Conservation (phyloP, 2,329 filamentous ascomycete species). For the Aphanoascus verrucosus region DNA sequence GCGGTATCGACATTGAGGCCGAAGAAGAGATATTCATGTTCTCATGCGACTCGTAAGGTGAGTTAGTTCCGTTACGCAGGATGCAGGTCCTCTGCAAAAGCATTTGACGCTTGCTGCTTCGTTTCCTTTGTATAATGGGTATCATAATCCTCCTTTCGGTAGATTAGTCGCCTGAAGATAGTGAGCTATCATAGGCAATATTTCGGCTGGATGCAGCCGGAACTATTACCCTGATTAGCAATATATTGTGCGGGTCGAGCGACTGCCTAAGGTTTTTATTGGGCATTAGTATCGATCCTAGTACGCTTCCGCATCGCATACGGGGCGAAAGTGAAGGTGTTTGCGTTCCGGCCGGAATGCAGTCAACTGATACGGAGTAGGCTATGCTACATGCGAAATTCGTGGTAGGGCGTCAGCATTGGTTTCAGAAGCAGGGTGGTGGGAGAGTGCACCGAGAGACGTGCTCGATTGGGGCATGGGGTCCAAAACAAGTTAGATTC, state of each 20-base stretch:
- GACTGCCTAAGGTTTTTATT: neutral
- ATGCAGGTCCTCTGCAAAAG: neutral
- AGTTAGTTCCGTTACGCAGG: neutral
- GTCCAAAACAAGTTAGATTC: neutral
- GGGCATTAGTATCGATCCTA: no score
- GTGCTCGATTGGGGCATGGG: neutral
- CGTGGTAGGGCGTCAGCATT: no score
- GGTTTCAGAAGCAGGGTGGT: neutral
- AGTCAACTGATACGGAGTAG: no score
- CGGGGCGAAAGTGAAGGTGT: no score
- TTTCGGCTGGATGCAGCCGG: slow-evolving; percentile 1
- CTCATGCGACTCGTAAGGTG: neutral
- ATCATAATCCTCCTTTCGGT: neutral
- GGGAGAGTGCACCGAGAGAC: neutral
- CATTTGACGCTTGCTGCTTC: neutral
- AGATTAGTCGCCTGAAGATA: neutral
- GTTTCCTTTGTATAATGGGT: neutral
- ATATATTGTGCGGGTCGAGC: neutral
- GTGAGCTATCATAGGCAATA: neutral
- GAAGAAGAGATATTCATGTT: neutral
- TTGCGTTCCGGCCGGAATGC: no score
- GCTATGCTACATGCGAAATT: no score
- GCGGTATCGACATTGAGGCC: neutral
- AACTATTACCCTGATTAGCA: neutral
- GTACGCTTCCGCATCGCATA: no score